A percentile compares a stretch with the other conserved stretches of the same genome.
Conservation (phyloP, 768 basidiomycete genomes). For the Suillus plorans region DNA sequence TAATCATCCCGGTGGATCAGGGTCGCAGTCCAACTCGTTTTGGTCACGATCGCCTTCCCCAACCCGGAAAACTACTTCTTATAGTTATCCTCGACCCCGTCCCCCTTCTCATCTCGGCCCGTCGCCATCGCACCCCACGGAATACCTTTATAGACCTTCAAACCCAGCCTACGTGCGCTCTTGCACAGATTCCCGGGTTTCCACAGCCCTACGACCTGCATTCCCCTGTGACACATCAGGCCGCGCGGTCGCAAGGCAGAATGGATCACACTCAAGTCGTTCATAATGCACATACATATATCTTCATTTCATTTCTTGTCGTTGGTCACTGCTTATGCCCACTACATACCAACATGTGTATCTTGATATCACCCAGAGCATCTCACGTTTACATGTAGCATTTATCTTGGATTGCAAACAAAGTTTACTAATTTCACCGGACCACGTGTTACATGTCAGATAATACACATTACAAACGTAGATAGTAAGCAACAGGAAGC, state of each 20-base stretch:
- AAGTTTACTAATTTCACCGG: background rate
- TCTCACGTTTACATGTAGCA: conserved; percentile 1
- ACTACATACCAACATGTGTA: conserved; percentile 3
- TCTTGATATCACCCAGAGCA: background rate
- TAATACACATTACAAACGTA: conserved; percentile 5
- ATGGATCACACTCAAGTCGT: background rate
- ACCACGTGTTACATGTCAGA: conserved; percentile 3
- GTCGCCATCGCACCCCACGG: conserved; percentile 13
- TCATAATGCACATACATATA: background rate
- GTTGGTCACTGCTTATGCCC: background rate
- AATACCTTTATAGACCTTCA: conserved; percentile 30
- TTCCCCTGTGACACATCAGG: conserved; percentile 20
- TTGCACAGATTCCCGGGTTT: conserved; percentile 33
- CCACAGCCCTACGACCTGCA: conserved; percentile 32
- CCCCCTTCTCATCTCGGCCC: conserved; percentile 3
- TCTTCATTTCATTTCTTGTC: background rate
- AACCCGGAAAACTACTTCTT: conserved; percentile 2
- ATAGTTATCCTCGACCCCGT: conserved; percentile 4
- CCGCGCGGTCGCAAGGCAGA: background rate
- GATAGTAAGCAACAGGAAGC: background rate
- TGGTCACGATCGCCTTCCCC: conserved; percentile 11
- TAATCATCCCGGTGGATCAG: conserved; percentile 10
- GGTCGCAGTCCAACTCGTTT: conserved; percentile 6
- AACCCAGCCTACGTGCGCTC: conserved; percentile 32
- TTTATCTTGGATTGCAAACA: conserved; percentile 4